Percentiles rank a stretch among this genome's conserved stretches.
phyloP scores from a whole-genome alignment of 257 asterid species.

The Solanum bulbocastanum region DNA sequence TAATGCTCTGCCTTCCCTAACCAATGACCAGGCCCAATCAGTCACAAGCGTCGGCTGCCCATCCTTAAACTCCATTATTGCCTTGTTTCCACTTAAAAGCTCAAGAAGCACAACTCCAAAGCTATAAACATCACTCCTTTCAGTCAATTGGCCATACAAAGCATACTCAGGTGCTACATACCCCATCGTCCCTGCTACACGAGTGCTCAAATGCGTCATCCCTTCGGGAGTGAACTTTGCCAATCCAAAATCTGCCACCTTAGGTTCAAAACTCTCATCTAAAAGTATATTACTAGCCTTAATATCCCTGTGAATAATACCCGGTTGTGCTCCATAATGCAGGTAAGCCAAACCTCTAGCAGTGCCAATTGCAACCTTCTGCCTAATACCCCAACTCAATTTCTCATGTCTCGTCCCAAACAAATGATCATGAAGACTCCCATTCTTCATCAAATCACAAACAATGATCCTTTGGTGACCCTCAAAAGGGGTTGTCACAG shows the following conservation, averaged over 20 bases:
- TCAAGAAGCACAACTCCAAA: constrained; percentile 83
- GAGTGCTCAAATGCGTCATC: constrained; percentile 75
- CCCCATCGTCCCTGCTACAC: constrained; percentile 92
- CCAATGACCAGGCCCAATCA: constrained; percentile 94
- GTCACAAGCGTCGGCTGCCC: constrained; percentile 54
- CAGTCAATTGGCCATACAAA: constrained; percentile 70
- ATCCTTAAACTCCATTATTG: constrained; percentile 41
- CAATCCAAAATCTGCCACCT: constrained; percentile 84
- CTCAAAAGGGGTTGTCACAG: constrained; percentile 57
- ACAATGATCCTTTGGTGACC: constrained; percentile 88
- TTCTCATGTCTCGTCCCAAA: constrained; percentile 33
- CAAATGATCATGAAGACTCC: constrained; percentile 78
- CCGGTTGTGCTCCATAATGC: constrained; percentile 71
- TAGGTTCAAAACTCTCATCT: constrained; percentile 76
- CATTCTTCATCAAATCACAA: constrained; percentile 77
- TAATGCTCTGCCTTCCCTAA: constrained; percentile 46
- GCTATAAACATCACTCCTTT: constrained; percentile 87
- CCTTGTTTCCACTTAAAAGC: constrained; percentile 80
- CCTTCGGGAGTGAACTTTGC: constrained; percentile 84
- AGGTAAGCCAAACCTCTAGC: constrained; percentile 79
- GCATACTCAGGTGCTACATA: constrained; percentile 96
- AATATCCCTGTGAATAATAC: constrained; percentile 71
- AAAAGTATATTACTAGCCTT: constrained; percentile 80
- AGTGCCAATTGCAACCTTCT: constrained; percentile 69
- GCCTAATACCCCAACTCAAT: constrained; percentile 75